Evolutionary conservation across 805 yeast species (phyloP).

Genomic region (Komagataella populi): DNA sequence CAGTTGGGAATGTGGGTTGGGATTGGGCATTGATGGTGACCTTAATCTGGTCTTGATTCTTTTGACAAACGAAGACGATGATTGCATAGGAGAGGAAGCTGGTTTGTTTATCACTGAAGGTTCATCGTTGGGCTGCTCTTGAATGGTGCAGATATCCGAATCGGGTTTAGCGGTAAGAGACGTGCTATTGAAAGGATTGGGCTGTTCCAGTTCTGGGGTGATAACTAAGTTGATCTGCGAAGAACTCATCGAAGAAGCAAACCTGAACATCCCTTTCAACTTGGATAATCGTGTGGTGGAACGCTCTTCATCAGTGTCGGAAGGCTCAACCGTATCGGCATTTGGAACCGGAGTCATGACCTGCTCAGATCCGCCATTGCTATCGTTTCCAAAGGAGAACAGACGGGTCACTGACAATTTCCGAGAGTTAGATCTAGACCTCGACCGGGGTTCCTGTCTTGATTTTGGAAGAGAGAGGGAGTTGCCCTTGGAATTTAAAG

Average conservation of each 20-base stretch:
- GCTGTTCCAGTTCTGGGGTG: not conserved
- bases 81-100: slow-evolving; percentile 1
- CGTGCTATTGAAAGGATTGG: slow-evolving; percentile 4
- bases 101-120: slow-evolving; percentile 3
- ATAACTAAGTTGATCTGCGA: not conserved
- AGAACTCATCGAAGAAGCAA: slow-evolving; percentile 2
- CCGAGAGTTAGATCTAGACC: slow-evolving; percentile 27
- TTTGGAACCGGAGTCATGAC: not conserved
- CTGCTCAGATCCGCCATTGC: slow-evolving; percentile 1
- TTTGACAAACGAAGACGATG: not conserved
- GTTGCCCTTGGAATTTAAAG: not conserved
- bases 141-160: not conserved
- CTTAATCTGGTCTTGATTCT: not conserved
- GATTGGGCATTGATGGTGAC: not conserved
- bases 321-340: not conserved
- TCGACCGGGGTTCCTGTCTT: slow-evolving; percentile 16
- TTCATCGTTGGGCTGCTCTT: slow-evolving; percentile 2
- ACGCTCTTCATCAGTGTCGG: slow-evolving; percentile 1
- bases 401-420: slow-evolving; percentile 21
- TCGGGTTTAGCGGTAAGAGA: not conserved
- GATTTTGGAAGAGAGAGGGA: slow-evolving; percentile 1
- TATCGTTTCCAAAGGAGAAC: slow-evolving; percentile 21
- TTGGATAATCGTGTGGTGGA: slow-evolving; percentile 10
- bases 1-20: not conserved
- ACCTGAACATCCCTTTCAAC: slow-evolving; percentile 15